Percentiles rank a stretch among this genome's conserved stretches.
These are phyloP conservation scores for Yamadazyma olivae DNA, from an alignment of 805 yeast genomes.

Conservation along the genomic window DNA sequence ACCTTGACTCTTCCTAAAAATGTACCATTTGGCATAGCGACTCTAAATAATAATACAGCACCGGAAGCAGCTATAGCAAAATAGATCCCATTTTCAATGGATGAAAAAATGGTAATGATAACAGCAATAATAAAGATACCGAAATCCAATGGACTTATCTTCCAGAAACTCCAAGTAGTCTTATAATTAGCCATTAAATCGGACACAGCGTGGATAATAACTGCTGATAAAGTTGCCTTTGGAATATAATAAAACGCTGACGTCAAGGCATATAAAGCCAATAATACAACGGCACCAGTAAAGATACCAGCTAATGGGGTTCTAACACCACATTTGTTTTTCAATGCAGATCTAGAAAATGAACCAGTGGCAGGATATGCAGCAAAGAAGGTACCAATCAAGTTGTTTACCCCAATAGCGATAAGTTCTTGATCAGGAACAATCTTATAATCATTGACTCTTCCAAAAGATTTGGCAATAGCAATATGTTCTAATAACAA, in stretches of 20 bases:
- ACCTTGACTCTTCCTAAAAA: slow-evolving; percentile 78
- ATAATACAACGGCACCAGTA: slow-evolving; percentile 83
- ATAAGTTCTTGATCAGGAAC: slow-evolving; percentile 91
- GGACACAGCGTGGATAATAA: slow-evolving; percentile 90
- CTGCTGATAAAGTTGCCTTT: slow-evolving; percentile 80
- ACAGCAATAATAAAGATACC: slow-evolving; percentile 72
- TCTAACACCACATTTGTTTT: slow-evolving; percentile 92
- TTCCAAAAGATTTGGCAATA: slow-evolving; percentile 88
- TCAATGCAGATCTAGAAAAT: slow-evolving; percentile 89
- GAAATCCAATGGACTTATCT: slow-evolving; percentile 69
- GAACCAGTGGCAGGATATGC: slow-evolving; percentile 98
- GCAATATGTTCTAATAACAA: slow-evolving; percentile 89
- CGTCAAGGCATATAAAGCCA: slow-evolving; percentile 84
- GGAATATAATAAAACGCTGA: slow-evolving; percentile 86
- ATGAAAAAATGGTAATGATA: slow-evolving; percentile 68
- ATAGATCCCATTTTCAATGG: slow-evolving; percentile 87
- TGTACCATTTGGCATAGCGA: slow-evolving; percentile 77
- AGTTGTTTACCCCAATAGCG: slow-evolving; percentile 89
- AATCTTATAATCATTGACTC: slow-evolving; percentile 86
- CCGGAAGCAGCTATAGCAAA: slow-evolving; percentile 84
- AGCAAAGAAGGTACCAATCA: slow-evolving; percentile 86
- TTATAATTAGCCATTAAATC: slow-evolving; percentile 74
- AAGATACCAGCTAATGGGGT: slow-evolving; percentile 91
- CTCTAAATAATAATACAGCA: slow-evolving; percentile 67
- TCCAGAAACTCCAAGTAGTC: slow-evolving; percentile 68